Base-by-base conservation (phyloP, 1,139 yeast genomes). In the Keqinozyma sinolaborantium region DNA sequence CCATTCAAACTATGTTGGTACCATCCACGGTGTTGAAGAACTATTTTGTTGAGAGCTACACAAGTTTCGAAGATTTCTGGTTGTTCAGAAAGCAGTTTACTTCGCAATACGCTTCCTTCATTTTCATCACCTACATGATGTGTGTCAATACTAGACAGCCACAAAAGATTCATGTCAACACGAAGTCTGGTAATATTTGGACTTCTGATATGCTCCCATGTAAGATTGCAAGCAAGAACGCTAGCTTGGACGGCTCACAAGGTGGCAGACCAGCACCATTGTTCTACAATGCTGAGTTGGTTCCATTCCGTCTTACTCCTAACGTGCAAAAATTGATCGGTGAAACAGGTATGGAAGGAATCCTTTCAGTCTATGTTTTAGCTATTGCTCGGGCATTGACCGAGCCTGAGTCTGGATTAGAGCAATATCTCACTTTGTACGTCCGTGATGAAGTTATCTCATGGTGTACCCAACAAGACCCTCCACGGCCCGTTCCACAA, bases 181-280 rank as follows among this genome's bases (percentile, higher is more conserved):
- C 76, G 50, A 77, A 77, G 5, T 82, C 94, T 2, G 99, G 98
- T 40, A 80, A 78, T 47, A 92, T 92, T 11, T 87, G 95, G 82
- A 88, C 97, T 0, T 79, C 94, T 3, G 98, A 94, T 50, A 88
- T 92, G 95, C 69, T 94, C 33, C 97, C 98, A 16, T 82, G 88
- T 47, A 82, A 82, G 58, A 69, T 81, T 45, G 83, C 85, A 10
- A 73, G 77, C 44, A 73, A 79, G 41, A 74, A 70, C 48, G 71
- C 83, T 19, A 71, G 77, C 4, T 58, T 78, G 33, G 87, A 79
- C 48, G 69, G 70, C 6, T 67, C 76, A 9, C 69, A 67, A 32
- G 75, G 82, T 55, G 60, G 62, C 4, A 64, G 81, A 38, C 78
- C 81, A 5, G 83, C 95, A 0, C 98, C 99, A 19, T 73, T 92